A percentile compares a stretch with the other conserved stretches of the same genome.
Evolutionary conservation across 257 asterid genomes (phyloP).

Genomic region (Petunia secreta): DNA sequence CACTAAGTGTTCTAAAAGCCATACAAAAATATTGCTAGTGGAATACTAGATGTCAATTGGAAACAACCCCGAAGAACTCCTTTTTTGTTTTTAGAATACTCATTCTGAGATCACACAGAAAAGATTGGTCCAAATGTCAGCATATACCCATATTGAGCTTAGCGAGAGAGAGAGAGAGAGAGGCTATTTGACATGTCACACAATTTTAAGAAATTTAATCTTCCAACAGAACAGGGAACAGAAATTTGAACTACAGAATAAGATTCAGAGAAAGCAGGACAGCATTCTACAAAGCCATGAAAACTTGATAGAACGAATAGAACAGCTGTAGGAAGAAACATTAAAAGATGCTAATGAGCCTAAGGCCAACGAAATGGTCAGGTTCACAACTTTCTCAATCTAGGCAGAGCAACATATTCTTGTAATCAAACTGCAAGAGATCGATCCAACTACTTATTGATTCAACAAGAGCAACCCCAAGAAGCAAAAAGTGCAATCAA

Average conservation of each 20-base stretch:
- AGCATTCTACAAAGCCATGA: background rate
- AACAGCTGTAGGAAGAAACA: background rate
- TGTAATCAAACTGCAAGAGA: background rate
- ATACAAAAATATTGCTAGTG: background rate
- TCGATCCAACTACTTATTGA: background rate
- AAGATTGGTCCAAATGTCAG: conserved; percentile 7
- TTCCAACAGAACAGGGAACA: no score
- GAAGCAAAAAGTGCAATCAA: background rate
- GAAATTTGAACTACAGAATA: background rate
- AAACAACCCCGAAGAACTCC: background rate
- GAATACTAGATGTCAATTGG: background rate
- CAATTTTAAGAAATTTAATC: no score
- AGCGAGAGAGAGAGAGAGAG: no score
- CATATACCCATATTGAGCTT: background rate
- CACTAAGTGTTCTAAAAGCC: background rate
- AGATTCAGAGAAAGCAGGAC: background rate
- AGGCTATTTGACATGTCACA: no score
- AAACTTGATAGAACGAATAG: background rate
- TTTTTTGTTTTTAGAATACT: background rate
- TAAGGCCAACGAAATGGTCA: background rate
- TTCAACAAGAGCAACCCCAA: background rate
- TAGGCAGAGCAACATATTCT: background rate
- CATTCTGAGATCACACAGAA: background rate
- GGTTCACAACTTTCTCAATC: background rate
- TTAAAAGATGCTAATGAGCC: background rate